Conservation (phyloP, 768 basidiomycete species). For the Saitozyma podzolica region DNA sequence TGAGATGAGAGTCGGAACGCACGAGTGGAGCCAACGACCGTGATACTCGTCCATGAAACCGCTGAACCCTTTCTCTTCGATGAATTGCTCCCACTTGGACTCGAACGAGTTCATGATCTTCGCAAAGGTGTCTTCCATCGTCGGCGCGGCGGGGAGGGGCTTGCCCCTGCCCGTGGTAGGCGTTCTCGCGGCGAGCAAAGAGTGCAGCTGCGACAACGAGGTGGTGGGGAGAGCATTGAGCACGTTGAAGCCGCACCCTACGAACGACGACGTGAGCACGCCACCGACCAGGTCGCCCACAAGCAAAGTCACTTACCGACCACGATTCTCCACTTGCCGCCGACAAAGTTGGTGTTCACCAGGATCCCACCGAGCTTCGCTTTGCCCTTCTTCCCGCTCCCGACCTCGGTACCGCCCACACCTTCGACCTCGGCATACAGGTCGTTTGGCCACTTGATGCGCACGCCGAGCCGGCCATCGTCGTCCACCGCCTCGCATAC, state of each 20-base stretch:
- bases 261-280: neutral
- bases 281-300: no score
- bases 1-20: constrained; percentile 50
- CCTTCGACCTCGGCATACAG: constrained; percentile 66
- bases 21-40: constrained; percentile 88
- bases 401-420: constrained; percentile 54
- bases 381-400: constrained; percentile 56
- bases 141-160: constrained; percentile 56
- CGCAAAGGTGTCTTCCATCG: constrained; percentile 73
- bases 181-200: constrained; percentile 40
- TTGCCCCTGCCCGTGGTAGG: constrained; percentile 14
- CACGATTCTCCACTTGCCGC: constrained; percentile 70
- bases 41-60: constrained; percentile 80
- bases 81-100: constrained; percentile 71
- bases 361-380: constrained; percentile 86
- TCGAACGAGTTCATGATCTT: constrained; percentile 75
- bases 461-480: constrained; percentile 61
- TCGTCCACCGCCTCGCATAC: constrained; percentile 81
- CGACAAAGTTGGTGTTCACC: constrained; percentile 81
- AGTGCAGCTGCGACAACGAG: constrained; percentile 72
- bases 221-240: constrained; percentile 77
- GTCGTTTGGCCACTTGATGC: constrained; percentile 97
- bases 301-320: constrained; percentile 62
- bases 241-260: constrained; percentile 88
- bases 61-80: constrained; percentile 68